phyloP scores from a whole-genome alignment of 208 protist genomes.

The Trypanosoma scelopori region DNA sequence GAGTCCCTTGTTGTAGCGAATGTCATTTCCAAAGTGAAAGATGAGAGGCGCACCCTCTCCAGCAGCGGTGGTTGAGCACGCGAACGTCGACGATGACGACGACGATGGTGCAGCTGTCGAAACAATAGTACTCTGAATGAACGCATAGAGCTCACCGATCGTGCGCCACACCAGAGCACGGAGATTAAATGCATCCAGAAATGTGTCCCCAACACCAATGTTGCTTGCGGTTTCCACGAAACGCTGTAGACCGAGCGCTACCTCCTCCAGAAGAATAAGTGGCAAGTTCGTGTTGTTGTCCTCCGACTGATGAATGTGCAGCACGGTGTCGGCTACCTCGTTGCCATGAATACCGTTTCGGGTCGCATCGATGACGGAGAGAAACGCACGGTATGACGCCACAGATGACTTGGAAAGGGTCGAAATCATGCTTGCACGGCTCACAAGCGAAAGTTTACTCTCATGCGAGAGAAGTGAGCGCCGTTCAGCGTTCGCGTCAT shows the following conservation, averaged over 20 bases:
- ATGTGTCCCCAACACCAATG: neutral
- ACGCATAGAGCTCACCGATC: constrained; percentile 63
- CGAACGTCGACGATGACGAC: constrained; percentile 3
- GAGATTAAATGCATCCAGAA: constrained; percentile 58
- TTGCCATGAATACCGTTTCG: constrained; percentile 9
- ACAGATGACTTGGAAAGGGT: constrained; percentile 71
- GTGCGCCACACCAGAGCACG: constrained; percentile 60
- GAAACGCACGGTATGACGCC: constrained; percentile 73
- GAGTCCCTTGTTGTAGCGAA: constrained; percentile 86
- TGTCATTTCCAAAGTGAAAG: constrained; percentile 62
- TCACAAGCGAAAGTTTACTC: constrained; percentile 53
- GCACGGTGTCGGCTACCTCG: neutral
- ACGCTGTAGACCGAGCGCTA: constrained; percentile 57
- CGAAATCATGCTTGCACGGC: constrained; percentile 80
- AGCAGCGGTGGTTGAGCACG: neutral
- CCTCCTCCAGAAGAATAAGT: constrained; percentile 85
- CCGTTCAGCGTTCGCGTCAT: constrained; percentile 5
- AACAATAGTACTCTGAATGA: constrained; percentile 49
- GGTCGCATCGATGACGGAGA: constrained; percentile 73
- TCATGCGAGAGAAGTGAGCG: constrained; percentile 18
- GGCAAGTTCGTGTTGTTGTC: constrained; percentile 90
- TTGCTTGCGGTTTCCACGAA: constrained; percentile 49
- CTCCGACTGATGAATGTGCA: constrained; percentile 65
- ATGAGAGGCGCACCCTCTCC: constrained; percentile 18
- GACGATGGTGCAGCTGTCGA: neutral